Evolutionary conservation across 2,329 filamentous ascomycete species (phyloP).

Genomic region (Fusarium nodosum): DNA sequence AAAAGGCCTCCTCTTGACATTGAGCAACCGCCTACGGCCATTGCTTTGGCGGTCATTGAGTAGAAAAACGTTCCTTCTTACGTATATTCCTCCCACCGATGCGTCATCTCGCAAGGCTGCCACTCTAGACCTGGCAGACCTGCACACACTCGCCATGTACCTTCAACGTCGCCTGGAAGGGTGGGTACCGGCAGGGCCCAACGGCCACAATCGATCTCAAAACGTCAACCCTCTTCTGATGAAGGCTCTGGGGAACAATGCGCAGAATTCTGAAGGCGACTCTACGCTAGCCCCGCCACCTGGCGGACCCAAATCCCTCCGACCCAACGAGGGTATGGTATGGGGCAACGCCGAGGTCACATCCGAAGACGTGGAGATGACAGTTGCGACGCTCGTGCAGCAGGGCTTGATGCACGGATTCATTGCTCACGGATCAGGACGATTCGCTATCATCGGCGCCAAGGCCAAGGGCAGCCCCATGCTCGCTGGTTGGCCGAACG

Average conservation of each 20-base stretch:
- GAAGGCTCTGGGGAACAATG: constrained; percentile 64
- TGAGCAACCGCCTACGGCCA: constrained; percentile 82
- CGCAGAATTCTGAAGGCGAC: constrained; percentile 52
- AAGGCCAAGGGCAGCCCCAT: constrained; percentile 74
- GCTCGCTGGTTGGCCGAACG: constrained; percentile 79
- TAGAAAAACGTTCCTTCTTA: constrained; percentile 81
- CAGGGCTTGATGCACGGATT: constrained; percentile 88
- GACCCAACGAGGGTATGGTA: constrained; percentile 71
- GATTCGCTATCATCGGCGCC: constrained; percentile 86
- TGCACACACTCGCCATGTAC: constrained; percentile 74
- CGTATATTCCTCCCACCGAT: constrained; percentile 75
- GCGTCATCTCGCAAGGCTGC: constrained; percentile 73
- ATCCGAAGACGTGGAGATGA: constrained; percentile 78
- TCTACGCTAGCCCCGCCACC: constrained; percentile 64
- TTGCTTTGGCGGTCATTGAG: constrained; percentile 87
- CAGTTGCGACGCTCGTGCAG: constrained; percentile 80
- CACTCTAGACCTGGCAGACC: constrained; percentile 78
- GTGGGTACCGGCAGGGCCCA: constrained; percentile 60
- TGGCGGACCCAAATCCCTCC: constrained; percentile 62
- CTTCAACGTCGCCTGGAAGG: constrained; percentile 75
- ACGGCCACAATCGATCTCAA: constrained; percentile 55
- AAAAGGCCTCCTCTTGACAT: constrained; percentile 79
- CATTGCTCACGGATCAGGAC: constrained; percentile 79
- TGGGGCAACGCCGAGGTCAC: constrained; percentile 73
- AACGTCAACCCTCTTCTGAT: constrained; percentile 67